Conservation (phyloP, 73 alveolate species). For the Breviolum minutum region DNA sequence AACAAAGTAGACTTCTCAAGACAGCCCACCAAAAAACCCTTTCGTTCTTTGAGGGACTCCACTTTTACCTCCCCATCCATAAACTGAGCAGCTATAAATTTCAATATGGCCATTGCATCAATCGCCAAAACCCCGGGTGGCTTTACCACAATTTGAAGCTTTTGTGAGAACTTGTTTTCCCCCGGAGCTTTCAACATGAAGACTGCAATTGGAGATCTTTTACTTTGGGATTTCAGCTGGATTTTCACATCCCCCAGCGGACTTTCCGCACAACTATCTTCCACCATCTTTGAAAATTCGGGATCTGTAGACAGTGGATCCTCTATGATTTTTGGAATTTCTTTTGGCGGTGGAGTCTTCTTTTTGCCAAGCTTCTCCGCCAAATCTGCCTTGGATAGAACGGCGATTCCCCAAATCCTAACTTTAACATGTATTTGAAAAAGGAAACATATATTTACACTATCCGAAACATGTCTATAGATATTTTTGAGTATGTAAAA, state of each 20-base stretch:
- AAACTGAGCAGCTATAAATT: not conserved
- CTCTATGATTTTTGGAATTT: not conserved
- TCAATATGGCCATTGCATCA: not conserved
- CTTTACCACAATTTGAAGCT: not conserved
- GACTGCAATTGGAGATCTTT: not conserved
- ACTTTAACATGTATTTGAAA: not conserved
- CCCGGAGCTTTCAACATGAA: not conserved
- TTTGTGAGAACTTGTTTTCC: not conserved
- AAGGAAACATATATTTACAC: not conserved
- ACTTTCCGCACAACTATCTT: no score
- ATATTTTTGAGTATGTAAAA: not conserved
- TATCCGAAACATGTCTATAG: not conserved
- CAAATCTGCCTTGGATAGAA: not conserved
- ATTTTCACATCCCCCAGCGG: no score
- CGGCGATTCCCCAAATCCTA: not conserved
- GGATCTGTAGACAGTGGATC: not conserved
- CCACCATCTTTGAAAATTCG: no score
- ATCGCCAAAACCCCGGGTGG: not conserved
- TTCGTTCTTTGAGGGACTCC: not conserved
- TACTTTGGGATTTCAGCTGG: not conserved
- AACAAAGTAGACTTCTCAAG: no score
- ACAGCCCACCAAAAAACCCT: not conserved
- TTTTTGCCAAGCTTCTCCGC: not conserved
- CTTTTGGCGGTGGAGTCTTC: not conserved
- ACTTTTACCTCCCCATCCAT: not conserved